Evolutionary conservation across 1,284 basidiomycete species (phyloP), one percentile per base, ranked within the genome.

Genomic region (Waitea zeae): DNA sequence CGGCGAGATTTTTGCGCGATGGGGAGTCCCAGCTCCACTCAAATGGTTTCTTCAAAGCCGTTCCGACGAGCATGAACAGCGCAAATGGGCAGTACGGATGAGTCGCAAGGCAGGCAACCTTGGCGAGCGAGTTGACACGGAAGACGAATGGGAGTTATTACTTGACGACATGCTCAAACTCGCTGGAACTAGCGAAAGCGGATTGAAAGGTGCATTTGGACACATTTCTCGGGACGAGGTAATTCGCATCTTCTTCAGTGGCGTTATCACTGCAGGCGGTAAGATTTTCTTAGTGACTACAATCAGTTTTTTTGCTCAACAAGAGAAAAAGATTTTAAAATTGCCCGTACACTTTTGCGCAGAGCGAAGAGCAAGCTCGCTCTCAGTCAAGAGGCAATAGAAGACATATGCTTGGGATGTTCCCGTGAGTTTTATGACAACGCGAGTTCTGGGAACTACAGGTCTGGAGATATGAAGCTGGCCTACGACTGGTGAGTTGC

Each of bases 361-460:
- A 64, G 67, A 5, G 58, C 64, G 3, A 60, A 64, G 32, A 58
- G 54, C 18, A 66, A 69, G 31, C 49, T 74, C 3, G 58, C 58
- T 0, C 54, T 89, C 12, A 57, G 66, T 22, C 44, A 62, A 12
- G 49, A 55, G 15, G 56, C 56, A 1, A 58, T 86, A 12, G 88
- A 93, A 52, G 68, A 76, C 15, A 71, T 89, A 7, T 89, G 86
- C 41, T 57, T 96, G 17, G 53, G 70, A 3, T 75, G 73, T 30
- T 89, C 86, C 5, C 67, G 71, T 31, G 90, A 95, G 57, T 77
- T 92, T 43, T 96, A 95, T 53, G 87, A 95, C 50, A 93, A 93
- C 44, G 82, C 92, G 3, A 77, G 67, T 41, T 82, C 77, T 1
- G 90, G 87, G 3, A 96, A 95, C 48, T 80, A 88, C 48, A 82